Percentiles rank a stretch among this genome's conserved stretches.
Evolutionary conservation across 1,284 basidiomycete genomes (phyloP).

Genomic region (Malassezia caprae): DNA sequence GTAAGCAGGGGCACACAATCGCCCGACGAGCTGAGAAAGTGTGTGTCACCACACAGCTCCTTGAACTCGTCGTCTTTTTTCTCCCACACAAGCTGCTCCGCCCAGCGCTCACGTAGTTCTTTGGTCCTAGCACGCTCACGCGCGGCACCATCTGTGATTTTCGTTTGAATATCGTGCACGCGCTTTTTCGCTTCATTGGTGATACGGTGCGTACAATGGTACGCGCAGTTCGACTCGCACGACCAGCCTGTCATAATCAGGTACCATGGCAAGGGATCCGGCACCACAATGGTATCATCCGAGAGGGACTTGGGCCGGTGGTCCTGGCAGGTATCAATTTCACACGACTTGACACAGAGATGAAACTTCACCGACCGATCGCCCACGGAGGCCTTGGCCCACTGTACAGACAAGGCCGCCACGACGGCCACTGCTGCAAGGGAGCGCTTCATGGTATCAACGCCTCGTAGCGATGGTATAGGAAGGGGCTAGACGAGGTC

Average conservation of each 20-base stretch:
- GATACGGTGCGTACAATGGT: constrained; percentile 73
- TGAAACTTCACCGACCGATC: constrained; percentile 39
- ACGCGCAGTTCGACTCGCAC: constrained; percentile 77
- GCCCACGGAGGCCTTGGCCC: constrained; percentile 31
- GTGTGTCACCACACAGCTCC: not conserved
- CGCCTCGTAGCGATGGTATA: not conserved
- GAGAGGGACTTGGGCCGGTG: constrained; percentile 15
- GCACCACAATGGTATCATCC: constrained; percentile 33
- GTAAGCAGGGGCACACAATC: constrained; percentile 1
- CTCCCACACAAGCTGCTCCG: constrained; percentile 1
- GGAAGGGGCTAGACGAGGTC: not conserved
- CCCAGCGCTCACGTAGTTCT: constrained; percentile 3
- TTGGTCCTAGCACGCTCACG: constrained; percentile 10
- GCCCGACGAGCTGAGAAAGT: constrained; percentile 1
- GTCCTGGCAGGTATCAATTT: constrained; percentile 29
- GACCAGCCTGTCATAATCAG: constrained; percentile 57
- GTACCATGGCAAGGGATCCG: constrained; percentile 52
- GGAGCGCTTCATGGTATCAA: not conserved
- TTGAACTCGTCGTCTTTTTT: not conserved
- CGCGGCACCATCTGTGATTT: constrained; percentile 23
- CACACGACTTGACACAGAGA: constrained; percentile 36
- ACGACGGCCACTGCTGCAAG: not conserved
- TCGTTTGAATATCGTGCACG: constrained; percentile 41
- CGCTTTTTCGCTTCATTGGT: constrained; percentile 57
- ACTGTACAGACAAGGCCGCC: not conserved